Percentiles rank a stretch among this genome's conserved stretches.
Conservation (phyloP, 1,139 yeast genomes). For the Trichomonascaceae sp. region DNA sequence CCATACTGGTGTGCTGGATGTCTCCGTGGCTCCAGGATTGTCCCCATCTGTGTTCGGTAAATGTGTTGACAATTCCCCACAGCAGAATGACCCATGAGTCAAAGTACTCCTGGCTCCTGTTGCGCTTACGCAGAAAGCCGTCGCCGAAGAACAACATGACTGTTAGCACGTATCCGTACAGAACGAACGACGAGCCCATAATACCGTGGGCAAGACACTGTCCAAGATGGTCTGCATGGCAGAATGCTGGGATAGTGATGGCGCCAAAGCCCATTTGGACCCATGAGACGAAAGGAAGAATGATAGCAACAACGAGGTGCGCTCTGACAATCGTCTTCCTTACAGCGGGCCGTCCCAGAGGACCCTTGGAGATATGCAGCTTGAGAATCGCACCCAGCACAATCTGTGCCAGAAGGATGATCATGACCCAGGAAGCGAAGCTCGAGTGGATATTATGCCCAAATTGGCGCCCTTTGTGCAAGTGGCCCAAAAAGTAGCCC, state of each 20-base stretch:
- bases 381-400: conserved; percentile 24
- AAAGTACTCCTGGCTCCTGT: conserved; percentile 68
- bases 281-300: conserved; percentile 35
- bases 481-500: conserved; percentile 29
- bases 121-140: conserved; percentile 25
- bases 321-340: conserved; percentile 19
- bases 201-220: conserved; percentile 95
- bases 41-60: conserved; percentile 95
- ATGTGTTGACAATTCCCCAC: conserved; percentile 91
- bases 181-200: conserved; percentile 82
- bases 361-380: conserved; percentile 24
- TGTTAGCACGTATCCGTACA: conserved; percentile 60
- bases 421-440: conserved; percentile 22
- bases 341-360: conserved; percentile 23
- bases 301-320: conserved; percentile 26
- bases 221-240: conserved; percentile 64
- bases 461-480: conserved; percentile 27
- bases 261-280: conserved; percentile 73
- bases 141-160: conserved; percentile 46
- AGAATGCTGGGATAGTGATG: conserved; percentile 73
- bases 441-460: conserved; percentile 22
- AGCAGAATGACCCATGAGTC: conserved; percentile 68
- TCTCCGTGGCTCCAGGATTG: conserved; percentile 78
- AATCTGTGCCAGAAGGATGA: conserved; percentile 19
- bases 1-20: conserved; percentile 91